Evolutionary conservation across 225 moss, liverwort and hornwort genomes (phyloP), one percentile per base, ranked within the genome.

Genomic region (Asterella californica): DNA sequence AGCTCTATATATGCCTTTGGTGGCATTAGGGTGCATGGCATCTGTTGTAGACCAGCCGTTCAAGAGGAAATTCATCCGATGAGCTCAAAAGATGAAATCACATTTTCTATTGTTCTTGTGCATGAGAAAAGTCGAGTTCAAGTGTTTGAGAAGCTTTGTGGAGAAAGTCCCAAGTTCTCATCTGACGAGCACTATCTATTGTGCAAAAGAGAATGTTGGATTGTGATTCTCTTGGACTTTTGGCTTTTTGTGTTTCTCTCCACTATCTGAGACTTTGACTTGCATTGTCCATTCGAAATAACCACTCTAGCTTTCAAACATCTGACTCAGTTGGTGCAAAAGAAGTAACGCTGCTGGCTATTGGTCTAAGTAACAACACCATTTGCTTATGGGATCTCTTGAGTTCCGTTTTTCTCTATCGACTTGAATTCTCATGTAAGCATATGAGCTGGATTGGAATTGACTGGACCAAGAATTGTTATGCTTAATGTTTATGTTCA

Each of bases 351-450:
- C 83, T 96, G 30, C 76, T 96, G 72, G 94, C 94, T 81, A 85
- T 96, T 76, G 96, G 96, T 55, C 83, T 96, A 87, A 96, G 96
- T 77, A 91, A 94, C 87, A 96, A 96, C 79, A 88, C 92, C 27
- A 85, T 94, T 64, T 88, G 83, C 47, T 77, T 96, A 11, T 96
- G 92, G 92, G 88, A 89, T 83, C 74, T 92, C 30, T 75, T 68
- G 36, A 81, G 79, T 37, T 88, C 82, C 70, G 82, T 81, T 42
- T 46, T 80, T 60, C 84, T 86, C 25, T 87, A 90, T 50, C 87
- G 81, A 79, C 88, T 94, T 67, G 90, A 88, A 82, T 96, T 92
- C 86, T 96, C 96, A 18, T 93, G 95, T 92, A 84, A 90, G 88
- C 85, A 32, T 27, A n/a, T n/a, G n/a, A n/a, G n/a, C n/a, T n/a